These are phyloP conservation scores for Wickerhamomyces subpelliculosus DNA, from an alignment of 805 yeast genomes.

Conservation along the genomic window DNA sequence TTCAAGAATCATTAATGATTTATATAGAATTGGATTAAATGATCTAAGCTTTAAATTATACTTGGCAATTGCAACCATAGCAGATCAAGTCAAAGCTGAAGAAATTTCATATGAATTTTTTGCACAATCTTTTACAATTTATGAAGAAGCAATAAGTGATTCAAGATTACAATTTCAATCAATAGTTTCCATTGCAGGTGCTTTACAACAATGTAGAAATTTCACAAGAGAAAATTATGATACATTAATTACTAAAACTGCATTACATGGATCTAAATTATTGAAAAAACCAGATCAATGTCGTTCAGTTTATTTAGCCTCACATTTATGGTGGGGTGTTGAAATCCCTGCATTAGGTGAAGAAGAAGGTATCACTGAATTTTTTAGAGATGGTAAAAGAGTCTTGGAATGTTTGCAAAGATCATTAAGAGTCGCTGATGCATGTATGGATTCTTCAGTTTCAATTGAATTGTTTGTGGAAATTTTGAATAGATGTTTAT, in stretches of 20 bases:
- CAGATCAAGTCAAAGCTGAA: slow-evolving; percentile 68
- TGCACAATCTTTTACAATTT: slow-evolving; percentile 79
- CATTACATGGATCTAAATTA: slow-evolving; percentile 81
- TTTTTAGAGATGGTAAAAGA: slow-evolving; percentile 51
- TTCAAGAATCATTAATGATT: slow-evolving; percentile 62
- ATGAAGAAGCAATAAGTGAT: slow-evolving; percentile 59
- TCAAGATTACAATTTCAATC: slow-evolving; percentile 49
- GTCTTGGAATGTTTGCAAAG: slow-evolving; percentile 89
- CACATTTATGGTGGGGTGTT: slow-evolving; percentile 93
- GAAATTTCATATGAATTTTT: slow-evolving; percentile 82
- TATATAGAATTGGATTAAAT: slow-evolving; percentile 37
- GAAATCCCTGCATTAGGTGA: slow-evolving; percentile 45
- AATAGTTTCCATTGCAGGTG: slow-evolving; percentile 40
- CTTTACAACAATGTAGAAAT: slow-evolving; percentile 44
- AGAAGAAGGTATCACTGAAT: slow-evolving; percentile 35
- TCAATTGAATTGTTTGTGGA: slow-evolving; percentile 84
- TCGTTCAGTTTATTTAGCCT: slow-evolving; percentile 78
- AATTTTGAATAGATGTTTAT: slow-evolving; percentile 77
- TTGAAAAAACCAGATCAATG: slow-evolving; percentile 93
- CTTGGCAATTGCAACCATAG: slow-evolving; percentile 62
- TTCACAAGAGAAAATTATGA: slow-evolving; percentile 67
- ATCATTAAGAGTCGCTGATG: slow-evolving; percentile 84
- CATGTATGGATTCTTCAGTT: slow-evolving; percentile 75
- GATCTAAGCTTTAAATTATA: slow-evolving; percentile 37
- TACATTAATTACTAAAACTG: slow-evolving; percentile 73